Conservation (phyloP, 2,329 filamentous ascomycete genomes). For the Fusarium sublunatum region DNA sequence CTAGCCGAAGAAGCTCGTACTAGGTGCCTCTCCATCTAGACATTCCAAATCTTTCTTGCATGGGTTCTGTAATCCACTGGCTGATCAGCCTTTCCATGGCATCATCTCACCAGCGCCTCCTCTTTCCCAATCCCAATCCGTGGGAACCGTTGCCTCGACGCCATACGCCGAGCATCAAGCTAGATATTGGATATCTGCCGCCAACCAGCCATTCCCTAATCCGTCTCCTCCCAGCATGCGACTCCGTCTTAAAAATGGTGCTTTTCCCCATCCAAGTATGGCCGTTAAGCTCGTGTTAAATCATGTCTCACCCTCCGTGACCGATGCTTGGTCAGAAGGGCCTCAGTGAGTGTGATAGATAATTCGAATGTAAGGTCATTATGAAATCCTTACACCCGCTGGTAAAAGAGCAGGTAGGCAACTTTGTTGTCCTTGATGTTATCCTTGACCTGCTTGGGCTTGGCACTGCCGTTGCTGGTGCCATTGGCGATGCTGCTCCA, state of each 20-base stretch:
- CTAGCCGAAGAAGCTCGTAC: slow-evolving; percentile 13
- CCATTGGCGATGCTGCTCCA: slow-evolving; percentile 79
- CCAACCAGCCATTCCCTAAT: slow-evolving; percentile 38
- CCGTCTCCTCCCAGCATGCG: slow-evolving; percentile 36
- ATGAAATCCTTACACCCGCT: slow-evolving; percentile 67
- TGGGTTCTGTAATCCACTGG: slow-evolving; percentile 21
- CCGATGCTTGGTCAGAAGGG: slow-evolving; percentile 23
- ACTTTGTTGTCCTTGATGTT: slow-evolving; percentile 92
- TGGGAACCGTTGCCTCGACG: slow-evolving; percentile 44
- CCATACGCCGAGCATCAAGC: slow-evolving; percentile 46
- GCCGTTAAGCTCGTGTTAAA: slow-evolving; percentile 43
- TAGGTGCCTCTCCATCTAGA: slow-evolving; percentile 15
- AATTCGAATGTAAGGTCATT: slow-evolving; percentile 12
- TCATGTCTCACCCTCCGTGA: slow-evolving; percentile 37
- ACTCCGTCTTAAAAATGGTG: slow-evolving; percentile 43
- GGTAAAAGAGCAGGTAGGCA: slow-evolving; percentile 95
- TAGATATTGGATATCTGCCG: slow-evolving; percentile 38
- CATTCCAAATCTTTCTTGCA: slow-evolving; percentile 30
- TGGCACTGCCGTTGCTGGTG: slow-evolving; percentile 63
- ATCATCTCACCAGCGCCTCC: slow-evolving; percentile 26
- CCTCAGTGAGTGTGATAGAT: slow-evolving; percentile 32
- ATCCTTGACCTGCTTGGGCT: slow-evolving; percentile 69
- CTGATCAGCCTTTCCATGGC: slow-evolving; percentile 33
- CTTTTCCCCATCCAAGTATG: slow-evolving; percentile 45
- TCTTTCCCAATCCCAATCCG: slow-evolving; percentile 21